Conservation (phyloP, 441 rosid species). For the Kokia cookei region DNA sequence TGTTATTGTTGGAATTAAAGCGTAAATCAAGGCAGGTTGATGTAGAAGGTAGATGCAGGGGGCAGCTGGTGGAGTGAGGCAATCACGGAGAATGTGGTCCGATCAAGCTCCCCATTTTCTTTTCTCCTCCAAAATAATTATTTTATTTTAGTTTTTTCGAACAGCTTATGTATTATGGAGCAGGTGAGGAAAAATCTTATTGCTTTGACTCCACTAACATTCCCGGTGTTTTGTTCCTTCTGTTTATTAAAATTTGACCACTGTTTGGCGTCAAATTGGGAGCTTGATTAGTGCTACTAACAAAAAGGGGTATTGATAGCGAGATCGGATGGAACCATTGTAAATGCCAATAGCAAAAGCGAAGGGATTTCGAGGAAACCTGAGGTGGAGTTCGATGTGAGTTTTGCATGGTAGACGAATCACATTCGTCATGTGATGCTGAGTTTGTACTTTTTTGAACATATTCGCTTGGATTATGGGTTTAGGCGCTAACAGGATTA, state of each 20-base stretch:
- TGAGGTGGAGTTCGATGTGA: too few relatives aligned
- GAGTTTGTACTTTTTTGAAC: too few relatives aligned
- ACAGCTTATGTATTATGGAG: not conserved
- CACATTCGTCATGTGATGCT: too few relatives aligned
- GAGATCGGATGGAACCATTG: too few relatives aligned
- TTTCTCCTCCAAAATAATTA: not conserved
- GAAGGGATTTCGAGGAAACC: too few relatives aligned
- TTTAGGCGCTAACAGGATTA: too few relatives aligned
- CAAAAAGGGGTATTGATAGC: not conserved
- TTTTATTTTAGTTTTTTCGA: too few relatives aligned
- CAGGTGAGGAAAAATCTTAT: not conserved
- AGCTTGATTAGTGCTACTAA: not conserved
- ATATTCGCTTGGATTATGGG: too few relatives aligned
- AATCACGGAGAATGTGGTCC: conserved; percentile 14
- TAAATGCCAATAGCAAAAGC: too few relatives aligned
- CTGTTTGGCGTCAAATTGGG: not conserved
- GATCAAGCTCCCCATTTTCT: not conserved
- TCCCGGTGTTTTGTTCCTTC: not conserved
- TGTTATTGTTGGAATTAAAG: not conserved
- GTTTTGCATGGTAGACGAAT: too few relatives aligned
- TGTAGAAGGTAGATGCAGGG: not conserved
- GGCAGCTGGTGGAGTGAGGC: not conserved
- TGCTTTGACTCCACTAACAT: not conserved
- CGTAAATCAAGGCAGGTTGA: conserved; percentile 19
- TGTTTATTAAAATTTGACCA: not conserved